These are phyloP conservation scores for Penicillium subrubescens DNA, from an alignment of 495 filamentous ascomycete species.

Conservation along the genomic window DNA sequence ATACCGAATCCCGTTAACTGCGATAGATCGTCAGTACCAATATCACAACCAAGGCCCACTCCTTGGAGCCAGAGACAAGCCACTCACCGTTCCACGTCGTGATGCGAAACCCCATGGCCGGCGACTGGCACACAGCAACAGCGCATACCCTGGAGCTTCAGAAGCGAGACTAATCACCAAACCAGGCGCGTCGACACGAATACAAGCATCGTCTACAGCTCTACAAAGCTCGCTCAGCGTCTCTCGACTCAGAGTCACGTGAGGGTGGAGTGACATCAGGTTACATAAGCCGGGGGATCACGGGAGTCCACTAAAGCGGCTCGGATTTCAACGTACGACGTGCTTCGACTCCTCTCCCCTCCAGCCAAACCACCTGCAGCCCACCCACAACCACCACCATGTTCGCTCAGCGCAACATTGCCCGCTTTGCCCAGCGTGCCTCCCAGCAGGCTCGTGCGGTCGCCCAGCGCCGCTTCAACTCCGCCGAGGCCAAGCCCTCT, in stretches of 20 bases:
- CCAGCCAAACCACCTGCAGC: constrained; percentile 21
- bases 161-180: neutral
- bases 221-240: neutral
- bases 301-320: constrained; percentile 46
- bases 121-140: constrained; percentile 3
- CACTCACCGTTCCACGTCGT: constrained; percentile 87
- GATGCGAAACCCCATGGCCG: constrained; percentile 72
- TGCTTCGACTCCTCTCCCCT: constrained; percentile 19
- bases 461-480: constrained; percentile 70
- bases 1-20: constrained; percentile 93
- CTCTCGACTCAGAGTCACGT: constrained; percentile 26
- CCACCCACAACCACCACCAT: constrained; percentile 46
- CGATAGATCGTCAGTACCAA: constrained; percentile 11
- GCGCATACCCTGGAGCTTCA: constrained; percentile 22
- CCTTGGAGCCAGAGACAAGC: constrained; percentile 1
- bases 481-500: constrained; percentile 47
- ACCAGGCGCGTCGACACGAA: neutral
- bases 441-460: constrained; percentile 59
- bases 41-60: neutral
- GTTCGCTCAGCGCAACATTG: constrained; percentile 62
- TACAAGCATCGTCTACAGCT: neutral
- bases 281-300: constrained; percentile 49
- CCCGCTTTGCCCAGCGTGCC: constrained; percentile 61
- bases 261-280: constrained; percentile 40
- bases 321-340: constrained; percentile 38